A percentile compares a stretch with the other conserved stretches of the same genome.
Conservation (phyloP, 371 early-diverging fungal species). For the Rhizopus sp. region DNA sequence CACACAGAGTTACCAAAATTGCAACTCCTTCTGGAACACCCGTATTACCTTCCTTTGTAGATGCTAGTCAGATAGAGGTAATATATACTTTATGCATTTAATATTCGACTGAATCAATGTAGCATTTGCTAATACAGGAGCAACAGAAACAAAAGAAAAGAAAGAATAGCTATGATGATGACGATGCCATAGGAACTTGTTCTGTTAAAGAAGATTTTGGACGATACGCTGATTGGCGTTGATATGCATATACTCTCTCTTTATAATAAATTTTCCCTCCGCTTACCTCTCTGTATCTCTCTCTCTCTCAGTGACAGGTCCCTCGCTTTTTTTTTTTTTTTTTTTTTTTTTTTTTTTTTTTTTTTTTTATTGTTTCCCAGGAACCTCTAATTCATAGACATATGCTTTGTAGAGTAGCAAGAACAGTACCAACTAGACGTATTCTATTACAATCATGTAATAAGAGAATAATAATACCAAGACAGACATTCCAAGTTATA, state of each 20-base stretch:
- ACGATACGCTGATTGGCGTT: conserved; percentile 13
- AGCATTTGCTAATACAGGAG: not conserved
- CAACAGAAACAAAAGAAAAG: conserved; percentile 2
- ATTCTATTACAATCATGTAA: not conserved
- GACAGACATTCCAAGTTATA: not conserved
- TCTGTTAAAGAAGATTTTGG: conserved; percentile 3
- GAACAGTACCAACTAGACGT: not conserved
- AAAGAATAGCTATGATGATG: not conserved
- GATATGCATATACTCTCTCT: not conserved
- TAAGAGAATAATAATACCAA: not conserved
- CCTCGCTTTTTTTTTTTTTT: not conserved
- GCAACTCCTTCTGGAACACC: conserved; percentile 42
- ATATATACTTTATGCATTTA: not conserved
- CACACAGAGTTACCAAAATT: conserved; percentile 40
- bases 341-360: too few species aligned
- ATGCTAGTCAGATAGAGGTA: conserved; percentile 31
- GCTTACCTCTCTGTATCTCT: too few species aligned
- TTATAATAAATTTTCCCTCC: too few species aligned
- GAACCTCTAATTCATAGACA: not conserved
- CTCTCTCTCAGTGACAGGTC: too few species aligned
- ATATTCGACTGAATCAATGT: not conserved
- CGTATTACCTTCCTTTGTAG: conserved; percentile 44
- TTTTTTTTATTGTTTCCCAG: not conserved
- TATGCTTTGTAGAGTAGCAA: not conserved
- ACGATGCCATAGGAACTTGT: not conserved